A percentile compares a stretch with the other conserved stretches of the same genome.
Evolutionary conservation across 208 protist species (phyloP).

Genomic region (Borovskyia barvae): DNA sequence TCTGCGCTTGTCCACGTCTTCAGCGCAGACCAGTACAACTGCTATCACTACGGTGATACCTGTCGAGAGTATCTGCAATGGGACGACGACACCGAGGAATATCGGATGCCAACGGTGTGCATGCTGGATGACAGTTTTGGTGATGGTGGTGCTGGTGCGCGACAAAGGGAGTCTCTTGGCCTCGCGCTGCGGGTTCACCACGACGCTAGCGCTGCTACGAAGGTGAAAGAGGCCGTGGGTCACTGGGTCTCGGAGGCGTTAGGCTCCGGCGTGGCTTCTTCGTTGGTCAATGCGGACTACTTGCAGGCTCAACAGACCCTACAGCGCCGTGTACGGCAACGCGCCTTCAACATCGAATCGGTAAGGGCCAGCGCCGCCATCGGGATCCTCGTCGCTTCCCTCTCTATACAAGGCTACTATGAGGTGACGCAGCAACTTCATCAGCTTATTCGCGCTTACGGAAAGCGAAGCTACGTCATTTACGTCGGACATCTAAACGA

Average conservation of each 20-base stretch:
- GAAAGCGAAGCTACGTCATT: constrained; percentile 85
- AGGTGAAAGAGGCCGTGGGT: not conserved
- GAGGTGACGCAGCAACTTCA: constrained; percentile 73
- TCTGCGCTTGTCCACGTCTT: constrained; percentile 56
- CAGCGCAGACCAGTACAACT: constrained; percentile 67
- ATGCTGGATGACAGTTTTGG: constrained; percentile 55
- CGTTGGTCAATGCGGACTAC: constrained; percentile 16
- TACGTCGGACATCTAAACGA: constrained; percentile 92
- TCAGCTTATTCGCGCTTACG: constrained; percentile 55
- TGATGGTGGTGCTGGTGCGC: not conserved
- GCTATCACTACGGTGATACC: constrained; percentile 55
- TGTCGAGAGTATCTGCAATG: constrained; percentile 39
- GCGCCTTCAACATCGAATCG: constrained; percentile 79
- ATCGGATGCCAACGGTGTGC: constrained; percentile 24
- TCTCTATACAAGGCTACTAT: constrained; percentile 81
- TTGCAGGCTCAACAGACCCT: constrained; percentile 20
- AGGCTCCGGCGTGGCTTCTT: constrained; percentile 6
- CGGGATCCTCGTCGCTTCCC: constrained; percentile 84
- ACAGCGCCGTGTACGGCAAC: constrained; percentile 62
- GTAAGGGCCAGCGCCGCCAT: constrained; percentile 73
- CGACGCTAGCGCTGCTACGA: not conserved
- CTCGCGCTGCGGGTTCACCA: not conserved
- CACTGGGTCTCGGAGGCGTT: constrained; percentile 1
- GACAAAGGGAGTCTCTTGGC: no score
- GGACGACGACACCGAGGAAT: constrained; percentile 11